Evolutionary conservation across 495 filamentous ascomycete genomes (phyloP).

Genomic region (Hypoxylon lienhwacheense): DNA sequence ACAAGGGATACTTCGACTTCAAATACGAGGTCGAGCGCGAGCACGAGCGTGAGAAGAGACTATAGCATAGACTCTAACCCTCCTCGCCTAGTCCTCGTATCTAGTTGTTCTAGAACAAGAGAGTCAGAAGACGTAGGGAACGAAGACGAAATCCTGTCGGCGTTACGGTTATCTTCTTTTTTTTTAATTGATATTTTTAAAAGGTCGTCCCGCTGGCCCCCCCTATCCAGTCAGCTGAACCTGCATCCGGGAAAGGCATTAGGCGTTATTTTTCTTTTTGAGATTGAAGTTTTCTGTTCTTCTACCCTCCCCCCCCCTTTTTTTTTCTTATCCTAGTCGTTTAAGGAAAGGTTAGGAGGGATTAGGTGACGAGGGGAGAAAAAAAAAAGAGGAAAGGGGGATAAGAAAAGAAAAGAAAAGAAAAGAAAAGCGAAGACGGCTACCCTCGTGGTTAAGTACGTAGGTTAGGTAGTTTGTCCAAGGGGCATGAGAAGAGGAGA

Average conservation of each 20-base stretch:
- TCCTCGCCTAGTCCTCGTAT: neutral
- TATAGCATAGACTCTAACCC: slow-evolving; percentile 22
- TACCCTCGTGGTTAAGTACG: no score
- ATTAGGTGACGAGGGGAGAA: slow-evolving; percentile 2
- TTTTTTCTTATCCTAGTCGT: no score
- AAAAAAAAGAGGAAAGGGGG: slow-evolving; percentile 17
- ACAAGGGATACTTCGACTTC: slow-evolving; percentile 98
- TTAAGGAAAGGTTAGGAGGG: slow-evolving; percentile 31
- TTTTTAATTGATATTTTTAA: no score
- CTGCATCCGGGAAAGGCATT: slow-evolving; percentile 39
- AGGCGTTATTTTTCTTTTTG: slow-evolving; percentile 21
- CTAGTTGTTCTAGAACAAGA: neutral
- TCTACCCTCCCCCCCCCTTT: no score
- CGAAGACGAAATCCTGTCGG: slow-evolving; percentile 16
- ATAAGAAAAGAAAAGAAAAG: slow-evolving; percentile 16
- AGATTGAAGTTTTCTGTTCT: slow-evolving; percentile 17
- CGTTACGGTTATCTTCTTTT: slow-evolving; percentile 18
- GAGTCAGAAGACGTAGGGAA: neutral
- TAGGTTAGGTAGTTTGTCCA: no score
- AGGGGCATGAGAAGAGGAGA: no score
- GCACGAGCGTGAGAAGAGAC: slow-evolving; percentile 43
- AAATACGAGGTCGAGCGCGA: slow-evolving; percentile 94
- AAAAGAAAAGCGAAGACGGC: no score
- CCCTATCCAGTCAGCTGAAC: slow-evolving; percentile 16
- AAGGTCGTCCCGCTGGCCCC: no score